Evolutionary conservation across 208 protist species (phyloP).

Genomic region (Trypanosoma scelopori): DNA sequence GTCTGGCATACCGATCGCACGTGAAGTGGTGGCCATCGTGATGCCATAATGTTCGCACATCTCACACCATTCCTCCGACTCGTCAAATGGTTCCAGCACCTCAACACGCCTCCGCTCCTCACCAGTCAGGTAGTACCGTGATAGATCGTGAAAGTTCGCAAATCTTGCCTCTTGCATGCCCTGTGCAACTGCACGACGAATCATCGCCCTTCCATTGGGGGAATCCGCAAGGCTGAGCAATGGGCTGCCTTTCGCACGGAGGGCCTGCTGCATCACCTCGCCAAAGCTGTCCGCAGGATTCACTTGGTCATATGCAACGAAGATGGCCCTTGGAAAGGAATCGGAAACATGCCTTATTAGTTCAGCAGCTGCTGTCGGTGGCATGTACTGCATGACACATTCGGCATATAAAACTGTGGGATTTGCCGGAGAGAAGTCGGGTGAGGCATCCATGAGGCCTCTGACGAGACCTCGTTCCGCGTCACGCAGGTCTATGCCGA

Average conservation of each 20-base stretch:
- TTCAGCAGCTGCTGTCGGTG: conserved; percentile 37
- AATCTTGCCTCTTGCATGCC: conserved; percentile 66
- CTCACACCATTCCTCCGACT: conserved; percentile 87
- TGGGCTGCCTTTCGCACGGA: conserved; percentile 71
- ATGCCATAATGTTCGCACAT: conserved; percentile 93
- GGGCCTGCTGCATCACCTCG: conserved; percentile 62
- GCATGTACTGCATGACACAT: conserved; percentile 93
- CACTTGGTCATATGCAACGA: conserved; percentile 85
- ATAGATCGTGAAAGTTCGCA: conserved; percentile 83
- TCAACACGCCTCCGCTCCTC: conserved; percentile 60
- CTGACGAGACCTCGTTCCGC: conserved; percentile 35
- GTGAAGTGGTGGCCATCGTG: conserved; percentile 55
- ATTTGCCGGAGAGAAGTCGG: conserved; percentile 35
- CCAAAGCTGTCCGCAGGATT: conserved; percentile 84
- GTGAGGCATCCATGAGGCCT: conserved; percentile 22
- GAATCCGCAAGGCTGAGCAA: conserved; percentile 60
- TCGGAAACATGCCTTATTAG: conserved; percentile 55
- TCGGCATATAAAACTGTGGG: conserved; percentile 89
- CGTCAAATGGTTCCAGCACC: conserved; percentile 84
- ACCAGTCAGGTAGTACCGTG: conserved; percentile 44
- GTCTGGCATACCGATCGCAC: conserved; percentile 14
- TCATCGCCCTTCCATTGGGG: conserved; percentile 48
- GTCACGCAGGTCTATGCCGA: conserved; percentile 79
- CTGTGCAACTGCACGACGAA: conserved; percentile 37
- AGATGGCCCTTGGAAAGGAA: conserved; percentile 56